phyloP scores from a whole-genome alignment of 306 rosid species.

The Casuarina glauca region DNA sequence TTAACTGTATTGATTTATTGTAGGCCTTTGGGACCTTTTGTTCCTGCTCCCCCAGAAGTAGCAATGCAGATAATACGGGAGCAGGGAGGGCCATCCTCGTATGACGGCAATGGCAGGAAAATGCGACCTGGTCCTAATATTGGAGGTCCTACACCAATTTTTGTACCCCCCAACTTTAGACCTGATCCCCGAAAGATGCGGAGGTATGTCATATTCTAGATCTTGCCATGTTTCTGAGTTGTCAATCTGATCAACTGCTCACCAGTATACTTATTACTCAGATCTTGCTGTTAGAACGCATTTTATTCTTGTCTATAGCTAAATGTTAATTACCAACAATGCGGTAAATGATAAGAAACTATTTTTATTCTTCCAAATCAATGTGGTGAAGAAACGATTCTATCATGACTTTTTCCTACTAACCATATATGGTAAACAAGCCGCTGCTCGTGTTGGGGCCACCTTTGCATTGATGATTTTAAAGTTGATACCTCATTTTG shows the following conservation, averaged over 20 bases:
- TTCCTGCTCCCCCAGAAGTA: conserved; percentile 99
- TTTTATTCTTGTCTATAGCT: background rate
- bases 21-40: conserved; percentile 99
- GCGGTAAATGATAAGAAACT: too few relatives aligned
- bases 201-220: conserved; percentile 52
- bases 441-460: background rate
- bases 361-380: background rate
- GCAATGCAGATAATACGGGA: conserved; percentile 98
- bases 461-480: background rate
- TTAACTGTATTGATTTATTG: conserved; percentile 26
- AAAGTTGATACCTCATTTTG: background rate
- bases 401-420: background rate
- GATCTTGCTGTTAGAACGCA: background rate
- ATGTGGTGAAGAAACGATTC: background rate
- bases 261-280: background rate
- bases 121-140: conserved; percentile 74
- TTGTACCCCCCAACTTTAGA: conserved; percentile 75
- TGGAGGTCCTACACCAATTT: conserved; percentile 81
- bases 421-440: background rate
- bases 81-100: conserved; percentile 92
- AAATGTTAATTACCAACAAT: too few relatives aligned
- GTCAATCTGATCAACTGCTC: conserved; percentile 8
- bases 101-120: conserved; percentile 71
- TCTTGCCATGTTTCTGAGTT: conserved; percentile 1
- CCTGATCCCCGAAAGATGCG: conserved; percentile 93